Evolutionary conservation across 208 protist species (phyloP).

Genomic region (Trichomonas tenax): DNA sequence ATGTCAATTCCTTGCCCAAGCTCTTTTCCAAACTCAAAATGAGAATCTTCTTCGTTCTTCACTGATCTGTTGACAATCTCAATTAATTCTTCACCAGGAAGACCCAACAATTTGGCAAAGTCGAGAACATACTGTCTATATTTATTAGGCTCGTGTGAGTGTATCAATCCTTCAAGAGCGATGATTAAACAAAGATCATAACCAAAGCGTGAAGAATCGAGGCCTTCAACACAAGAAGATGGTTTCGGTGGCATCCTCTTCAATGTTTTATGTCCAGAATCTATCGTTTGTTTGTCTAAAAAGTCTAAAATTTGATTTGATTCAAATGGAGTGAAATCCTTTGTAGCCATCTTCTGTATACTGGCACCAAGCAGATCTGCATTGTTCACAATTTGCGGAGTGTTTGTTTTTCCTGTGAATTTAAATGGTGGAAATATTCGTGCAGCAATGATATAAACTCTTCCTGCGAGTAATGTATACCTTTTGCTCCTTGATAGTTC

Average conservation of each 20-base stretch:
- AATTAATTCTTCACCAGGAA: neutral
- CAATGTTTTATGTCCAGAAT: neutral
- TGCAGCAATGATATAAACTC: neutral
- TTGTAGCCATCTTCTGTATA: neutral
- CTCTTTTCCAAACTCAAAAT: neutral
- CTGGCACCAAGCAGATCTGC: neutral
- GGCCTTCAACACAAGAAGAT: neutral
- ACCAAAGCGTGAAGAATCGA: neutral
- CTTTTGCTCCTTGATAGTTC: neutral
- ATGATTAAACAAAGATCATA: neutral
- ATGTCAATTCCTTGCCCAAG: neutral
- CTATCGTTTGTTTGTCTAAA: neutral
- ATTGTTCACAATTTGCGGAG: neutral
- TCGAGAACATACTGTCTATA: neutral
- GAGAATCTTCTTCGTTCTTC: neutral
- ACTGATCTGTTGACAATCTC: neutral
- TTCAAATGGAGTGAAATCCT: neutral
- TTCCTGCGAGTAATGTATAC: neutral
- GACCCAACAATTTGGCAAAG: neutral
- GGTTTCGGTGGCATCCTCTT: neutral
- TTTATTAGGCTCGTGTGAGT: neutral
- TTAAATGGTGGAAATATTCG: neutral
- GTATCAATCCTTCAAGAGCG: neutral
- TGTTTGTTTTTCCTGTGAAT: neutral
- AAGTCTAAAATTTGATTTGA: neutral